A percentile compares a stretch with the other conserved stretches of the same genome.
phyloP scores from a whole-genome alignment of 2,329 filamentous ascomycete genomes.

The Trichophaea hybrida region DNA sequence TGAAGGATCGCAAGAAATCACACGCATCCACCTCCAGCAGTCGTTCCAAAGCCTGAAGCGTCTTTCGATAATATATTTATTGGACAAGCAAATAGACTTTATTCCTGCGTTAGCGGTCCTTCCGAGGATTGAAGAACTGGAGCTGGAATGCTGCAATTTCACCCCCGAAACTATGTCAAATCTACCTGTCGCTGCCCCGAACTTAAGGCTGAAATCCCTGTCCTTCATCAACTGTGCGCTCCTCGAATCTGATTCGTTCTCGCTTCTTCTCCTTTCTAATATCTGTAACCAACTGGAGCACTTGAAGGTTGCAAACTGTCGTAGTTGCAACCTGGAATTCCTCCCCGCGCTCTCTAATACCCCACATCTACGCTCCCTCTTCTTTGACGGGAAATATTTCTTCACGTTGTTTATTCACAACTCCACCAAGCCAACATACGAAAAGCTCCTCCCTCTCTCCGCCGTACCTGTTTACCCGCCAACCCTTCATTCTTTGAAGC shows the following conservation, averaged over 20 bases:
- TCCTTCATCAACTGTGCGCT: background rate
- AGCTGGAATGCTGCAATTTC: background rate
- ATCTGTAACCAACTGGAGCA: background rate
- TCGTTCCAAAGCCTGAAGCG: background rate
- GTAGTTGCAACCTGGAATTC: background rate
- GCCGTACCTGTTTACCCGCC: background rate
- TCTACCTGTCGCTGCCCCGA: background rate
- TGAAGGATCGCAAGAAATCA: background rate
- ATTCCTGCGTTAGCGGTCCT: background rate
- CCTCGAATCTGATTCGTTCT: background rate
- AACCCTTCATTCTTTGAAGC: background rate
- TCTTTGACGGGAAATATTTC: background rate
- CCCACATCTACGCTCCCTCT: background rate
- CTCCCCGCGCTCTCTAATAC: background rate
- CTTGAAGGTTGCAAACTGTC: background rate
- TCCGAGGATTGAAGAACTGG: background rate
- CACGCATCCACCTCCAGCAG: background rate
- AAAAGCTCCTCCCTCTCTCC: background rate
- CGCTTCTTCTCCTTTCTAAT: background rate
- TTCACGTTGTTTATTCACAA: background rate
- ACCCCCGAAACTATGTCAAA: background rate
- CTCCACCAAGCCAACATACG: background rate
- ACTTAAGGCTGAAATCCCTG: background rate
- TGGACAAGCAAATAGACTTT: background rate
- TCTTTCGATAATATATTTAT: background rate